Conservation (phyloP, 371 early-diverging fungal genomes). For the Mortierella sp. region DNA sequence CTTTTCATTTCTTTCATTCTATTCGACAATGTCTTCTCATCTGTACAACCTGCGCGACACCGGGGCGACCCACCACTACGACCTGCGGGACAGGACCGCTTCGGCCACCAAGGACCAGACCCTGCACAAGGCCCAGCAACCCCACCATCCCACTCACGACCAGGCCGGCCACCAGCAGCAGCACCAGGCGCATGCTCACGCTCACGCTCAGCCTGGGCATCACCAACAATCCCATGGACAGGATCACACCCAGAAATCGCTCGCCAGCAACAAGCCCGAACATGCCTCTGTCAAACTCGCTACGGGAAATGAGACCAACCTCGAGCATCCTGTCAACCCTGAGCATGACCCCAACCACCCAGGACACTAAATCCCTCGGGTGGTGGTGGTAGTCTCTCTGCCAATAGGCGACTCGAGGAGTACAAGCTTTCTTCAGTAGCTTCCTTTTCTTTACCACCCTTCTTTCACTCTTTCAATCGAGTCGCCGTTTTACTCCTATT, state of each 20-base stretch:
- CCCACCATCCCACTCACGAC: too few species aligned
- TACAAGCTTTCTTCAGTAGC: too few species aligned
- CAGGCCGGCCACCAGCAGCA: not conserved
- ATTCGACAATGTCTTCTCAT: not conserved
- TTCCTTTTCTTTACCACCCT: too few species aligned
- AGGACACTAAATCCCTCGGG: not conserved
- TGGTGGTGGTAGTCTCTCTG: too few species aligned
- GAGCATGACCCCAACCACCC: conserved; percentile 17
- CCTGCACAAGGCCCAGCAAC: not conserved
- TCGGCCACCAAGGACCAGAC: conserved; percentile 19
- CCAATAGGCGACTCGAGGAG: too few species aligned
- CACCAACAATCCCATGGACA: not conserved
- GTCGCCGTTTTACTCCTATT: too few species aligned
- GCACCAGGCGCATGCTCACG: not conserved
- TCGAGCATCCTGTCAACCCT: conserved; percentile 44
- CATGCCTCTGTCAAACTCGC: conserved; percentile 27
- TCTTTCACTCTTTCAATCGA: not conserved
- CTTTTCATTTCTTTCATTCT: too few species aligned
- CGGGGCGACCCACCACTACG: conserved; percentile 20
- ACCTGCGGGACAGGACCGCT: conserved; percentile 35
- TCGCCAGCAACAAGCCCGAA: conserved; percentile 2
- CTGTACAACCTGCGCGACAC: conserved; percentile 6
- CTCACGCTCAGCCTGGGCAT: conserved; percentile 4
- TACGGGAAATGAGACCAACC: conserved; percentile 34
- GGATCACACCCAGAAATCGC: not conserved